Conservation (phyloP, 805 yeast genomes). For the Candida anglica region DNA sequence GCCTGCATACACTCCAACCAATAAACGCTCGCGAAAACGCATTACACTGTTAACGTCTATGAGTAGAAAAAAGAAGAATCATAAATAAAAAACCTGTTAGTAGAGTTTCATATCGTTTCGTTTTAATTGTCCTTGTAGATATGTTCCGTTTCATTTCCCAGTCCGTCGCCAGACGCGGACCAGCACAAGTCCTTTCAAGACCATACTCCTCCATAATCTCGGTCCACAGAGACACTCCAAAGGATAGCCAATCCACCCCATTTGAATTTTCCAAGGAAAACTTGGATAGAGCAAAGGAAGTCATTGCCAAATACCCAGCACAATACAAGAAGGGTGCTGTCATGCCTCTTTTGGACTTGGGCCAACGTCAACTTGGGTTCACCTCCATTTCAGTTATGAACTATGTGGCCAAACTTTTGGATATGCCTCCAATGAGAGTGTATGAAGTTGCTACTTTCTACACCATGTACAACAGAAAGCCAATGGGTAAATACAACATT, state of each 20-base stretch:
- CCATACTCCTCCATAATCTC: conserved; percentile 41
- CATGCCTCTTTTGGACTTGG: conserved; percentile 83
- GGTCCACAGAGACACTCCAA: conserved; percentile 70
- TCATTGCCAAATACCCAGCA: conserved; percentile 76
- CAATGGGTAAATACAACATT: conserved; percentile 79
- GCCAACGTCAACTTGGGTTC: conserved; percentile 84
- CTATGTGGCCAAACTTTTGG: conserved; percentile 78
- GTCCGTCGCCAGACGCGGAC: conserved; percentile 10
- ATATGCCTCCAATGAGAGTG: conserved; percentile 92
- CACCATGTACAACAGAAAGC: conserved; percentile 84
- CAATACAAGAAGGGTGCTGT: conserved; percentile 86
- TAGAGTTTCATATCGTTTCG: too few relatives aligned
- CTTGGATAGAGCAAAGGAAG: conserved; percentile 61
- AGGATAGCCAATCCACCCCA: conserved; percentile 62
- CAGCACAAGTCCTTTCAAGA: conserved; percentile 7
- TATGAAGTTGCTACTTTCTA: conserved; percentile 90
- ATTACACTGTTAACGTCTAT: conserved; percentile 2
- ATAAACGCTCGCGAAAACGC: conserved; percentile 6
- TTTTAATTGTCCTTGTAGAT: too few relatives aligned
- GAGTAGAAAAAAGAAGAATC: too few relatives aligned
- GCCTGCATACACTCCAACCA: conserved; percentile 6
- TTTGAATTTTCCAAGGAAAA: conserved; percentile 72
- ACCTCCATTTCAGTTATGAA: conserved; percentile 86
- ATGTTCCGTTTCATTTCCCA: conserved; percentile 18
- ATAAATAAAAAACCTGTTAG: too few relatives aligned